Percentiles rank a stretch among this genome's conserved stretches.
Evolutionary conservation across 495 filamentous ascomycete genomes (phyloP).

Genomic region (Penicillium flavigenum): DNA sequence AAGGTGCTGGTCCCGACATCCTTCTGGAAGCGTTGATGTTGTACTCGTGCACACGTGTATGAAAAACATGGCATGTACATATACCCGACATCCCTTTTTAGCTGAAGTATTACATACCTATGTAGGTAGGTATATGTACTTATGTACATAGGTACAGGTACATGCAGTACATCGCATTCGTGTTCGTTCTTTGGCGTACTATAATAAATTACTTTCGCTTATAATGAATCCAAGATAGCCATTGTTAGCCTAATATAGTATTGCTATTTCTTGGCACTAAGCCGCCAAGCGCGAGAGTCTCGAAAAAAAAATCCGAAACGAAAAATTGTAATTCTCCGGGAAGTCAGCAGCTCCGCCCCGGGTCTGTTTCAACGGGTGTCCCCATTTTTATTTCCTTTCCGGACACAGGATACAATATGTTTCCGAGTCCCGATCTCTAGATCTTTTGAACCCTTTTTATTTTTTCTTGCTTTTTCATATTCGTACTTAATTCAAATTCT

Average conservation of each 20-base stretch:
- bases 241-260: background rate
- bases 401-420: background rate
- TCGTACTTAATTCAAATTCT: constrained; percentile 1
- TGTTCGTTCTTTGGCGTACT: no score
- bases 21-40: background rate
- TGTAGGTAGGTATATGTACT: no score
- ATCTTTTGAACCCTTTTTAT: constrained; percentile 8
- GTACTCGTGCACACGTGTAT: background rate
- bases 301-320: background rate
- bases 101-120: background rate
- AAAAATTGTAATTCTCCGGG: background rate
- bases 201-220: no score
- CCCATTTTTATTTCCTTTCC: constrained; percentile 2
- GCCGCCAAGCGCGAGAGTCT: background rate
- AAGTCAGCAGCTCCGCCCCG: constrained; percentile 7
- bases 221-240: background rate
- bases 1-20: background rate
- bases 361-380: background rate
- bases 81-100: background rate
- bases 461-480: constrained; percentile 6
- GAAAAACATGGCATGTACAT: no score
- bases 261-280: background rate
- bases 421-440: constrained; percentile 6
- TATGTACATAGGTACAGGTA: no score
- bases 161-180: background rate